These are phyloP conservation scores for Fusarium sarcochroum DNA, from an alignment of 2,329 filamentous ascomycete species.

Conservation along the genomic window DNA sequence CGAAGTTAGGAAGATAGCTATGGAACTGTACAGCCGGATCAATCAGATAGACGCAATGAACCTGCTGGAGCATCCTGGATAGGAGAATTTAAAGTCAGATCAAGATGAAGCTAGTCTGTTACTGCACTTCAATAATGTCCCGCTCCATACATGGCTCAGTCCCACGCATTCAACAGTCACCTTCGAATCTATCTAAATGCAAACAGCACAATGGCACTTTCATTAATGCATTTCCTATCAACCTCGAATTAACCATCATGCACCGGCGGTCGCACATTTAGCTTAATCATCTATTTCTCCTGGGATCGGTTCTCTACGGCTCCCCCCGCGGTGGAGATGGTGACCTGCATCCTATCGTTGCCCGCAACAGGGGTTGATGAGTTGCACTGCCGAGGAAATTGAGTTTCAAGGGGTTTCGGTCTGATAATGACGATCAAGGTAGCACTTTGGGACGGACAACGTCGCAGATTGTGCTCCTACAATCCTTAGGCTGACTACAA, in stretches of 20 bases:
- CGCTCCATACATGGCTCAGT: not conserved
- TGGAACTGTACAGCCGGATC: no score
- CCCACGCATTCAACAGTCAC: not conserved
- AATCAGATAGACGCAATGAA: no score
- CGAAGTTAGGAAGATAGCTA: slow-evolving; percentile 20
- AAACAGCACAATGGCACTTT: not conserved
- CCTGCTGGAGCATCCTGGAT: no score
- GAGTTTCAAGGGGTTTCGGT: slow-evolving; percentile 4
- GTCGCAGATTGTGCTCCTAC: slow-evolving; percentile 1
- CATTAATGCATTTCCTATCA: not conserved
- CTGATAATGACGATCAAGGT: slow-evolving; percentile 12
- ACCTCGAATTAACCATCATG: not conserved
- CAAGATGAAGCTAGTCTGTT: no score
- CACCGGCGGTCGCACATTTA: not conserved
- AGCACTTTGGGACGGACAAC: not conserved
- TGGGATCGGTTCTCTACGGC: not conserved
- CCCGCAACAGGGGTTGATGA: slow-evolving; percentile 7
- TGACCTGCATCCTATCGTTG: no score
- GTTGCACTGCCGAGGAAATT: slow-evolving; percentile 18
- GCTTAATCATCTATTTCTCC: not conserved
- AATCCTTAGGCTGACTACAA: slow-evolving; percentile 1
- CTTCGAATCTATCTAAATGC: not conserved
- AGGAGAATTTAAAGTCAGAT: no score
- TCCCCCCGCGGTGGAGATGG: slow-evolving; percentile 12
- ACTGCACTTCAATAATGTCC: no score